Evolutionary conservation across 83 land plant species (phyloP).

Genomic region (Isoetes engelmannii): DNA sequence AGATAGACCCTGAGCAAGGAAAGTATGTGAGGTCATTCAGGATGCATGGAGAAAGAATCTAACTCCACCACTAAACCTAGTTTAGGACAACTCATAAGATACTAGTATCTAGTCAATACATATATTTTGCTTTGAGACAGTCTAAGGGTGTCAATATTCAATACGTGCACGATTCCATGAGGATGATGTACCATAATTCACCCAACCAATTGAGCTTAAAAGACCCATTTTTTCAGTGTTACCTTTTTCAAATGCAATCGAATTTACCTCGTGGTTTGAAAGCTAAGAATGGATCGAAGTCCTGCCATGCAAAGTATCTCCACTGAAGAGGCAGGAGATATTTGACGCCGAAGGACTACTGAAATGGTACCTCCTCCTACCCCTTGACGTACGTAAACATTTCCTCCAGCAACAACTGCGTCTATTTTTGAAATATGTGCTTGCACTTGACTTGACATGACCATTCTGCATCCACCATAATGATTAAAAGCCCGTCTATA

Average conservation of each 20-base stretch:
- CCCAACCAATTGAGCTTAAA: no score
- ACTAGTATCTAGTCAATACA: no score
- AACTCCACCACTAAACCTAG: no score
- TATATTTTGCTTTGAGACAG: no score
- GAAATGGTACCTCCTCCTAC: constrained; percentile 71
- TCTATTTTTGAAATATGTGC: constrained; percentile 75
- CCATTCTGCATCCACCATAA: constrained; percentile 49
- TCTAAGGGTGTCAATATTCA: no score
- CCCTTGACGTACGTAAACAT: constrained; percentile 48
- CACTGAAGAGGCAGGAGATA: constrained; percentile 57
- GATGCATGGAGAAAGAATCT: no score
- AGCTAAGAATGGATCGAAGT: constrained; percentile 54
- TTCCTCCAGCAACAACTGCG: constrained; percentile 63
- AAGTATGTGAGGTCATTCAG: no score
- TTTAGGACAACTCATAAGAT: no score
- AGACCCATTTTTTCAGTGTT: neutral
- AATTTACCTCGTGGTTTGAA: constrained; percentile 67
- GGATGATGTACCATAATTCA: no score
- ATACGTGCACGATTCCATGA: no score
- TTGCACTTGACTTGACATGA: constrained; percentile 72
- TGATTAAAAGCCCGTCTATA: no score
- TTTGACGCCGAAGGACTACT: constrained; percentile 50
- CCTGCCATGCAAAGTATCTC: constrained; percentile 78
- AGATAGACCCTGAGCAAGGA: neutral
- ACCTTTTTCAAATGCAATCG: neutral